These are phyloP conservation scores for Alternaria sp. DNA, from an alignment of 2,329 filamentous ascomycete genomes.

Conservation along the genomic window DNA sequence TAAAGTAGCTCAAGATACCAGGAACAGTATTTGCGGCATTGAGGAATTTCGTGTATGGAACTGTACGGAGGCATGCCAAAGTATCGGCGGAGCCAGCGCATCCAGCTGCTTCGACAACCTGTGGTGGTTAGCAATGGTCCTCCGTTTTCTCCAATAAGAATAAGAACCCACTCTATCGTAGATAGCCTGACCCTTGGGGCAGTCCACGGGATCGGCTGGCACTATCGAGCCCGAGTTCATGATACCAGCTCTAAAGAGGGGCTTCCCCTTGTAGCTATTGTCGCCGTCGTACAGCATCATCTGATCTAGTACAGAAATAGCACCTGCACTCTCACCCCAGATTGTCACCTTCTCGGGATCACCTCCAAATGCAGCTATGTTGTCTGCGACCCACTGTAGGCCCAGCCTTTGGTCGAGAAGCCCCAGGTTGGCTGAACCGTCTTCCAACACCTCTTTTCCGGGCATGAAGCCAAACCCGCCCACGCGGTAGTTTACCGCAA, in stretches of 20 bases:
- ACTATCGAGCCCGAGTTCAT: constrained; percentile 65
- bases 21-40: constrained; percentile 76
- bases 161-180: constrained; percentile 55
- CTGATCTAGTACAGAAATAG: constrained; percentile 78
- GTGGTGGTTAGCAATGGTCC: constrained; percentile 64
- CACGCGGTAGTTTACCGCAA: constrained; percentile 80
- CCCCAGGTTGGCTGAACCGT: constrained; percentile 75
- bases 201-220: constrained; percentile 66
- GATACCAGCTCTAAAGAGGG: constrained; percentile 78
- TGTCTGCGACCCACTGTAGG: constrained; percentile 79
- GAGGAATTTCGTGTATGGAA: constrained; percentile 61
- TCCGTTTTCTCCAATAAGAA: background rate
- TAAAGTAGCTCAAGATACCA: constrained; percentile 71
- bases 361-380: constrained; percentile 80
- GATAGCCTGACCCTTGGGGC: constrained; percentile 70
- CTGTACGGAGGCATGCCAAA: constrained; percentile 58
- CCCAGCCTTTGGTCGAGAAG: constrained; percentile 76
- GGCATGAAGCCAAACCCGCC: constrained; percentile 78
- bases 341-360: constrained; percentile 82
- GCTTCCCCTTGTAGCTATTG: constrained; percentile 76
- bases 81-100: constrained; percentile 56
- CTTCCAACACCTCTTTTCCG: constrained; percentile 71
- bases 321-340: constrained; percentile 70
- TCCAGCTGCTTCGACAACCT: constrained; percentile 58
- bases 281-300: constrained; percentile 78